Evolutionary conservation across 2,329 filamentous ascomycete species (phyloP), one percentile per base, ranked within the genome.

Genomic region (Botryosphaeria dothidea): DNA sequence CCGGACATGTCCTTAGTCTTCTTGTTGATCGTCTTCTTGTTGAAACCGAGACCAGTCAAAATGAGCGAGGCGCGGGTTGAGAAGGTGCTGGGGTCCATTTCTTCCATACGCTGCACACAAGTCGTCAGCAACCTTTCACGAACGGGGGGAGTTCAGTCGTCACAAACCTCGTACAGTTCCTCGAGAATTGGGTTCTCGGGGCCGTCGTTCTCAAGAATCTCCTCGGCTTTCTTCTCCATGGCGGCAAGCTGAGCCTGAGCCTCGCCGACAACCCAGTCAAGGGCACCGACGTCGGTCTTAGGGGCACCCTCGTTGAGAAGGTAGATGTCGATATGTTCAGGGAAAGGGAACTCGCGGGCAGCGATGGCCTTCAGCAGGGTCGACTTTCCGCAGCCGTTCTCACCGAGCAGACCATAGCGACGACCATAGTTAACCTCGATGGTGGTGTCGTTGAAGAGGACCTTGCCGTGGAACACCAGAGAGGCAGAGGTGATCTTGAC

Each of bases 1-100:
- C 95, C 95, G 70, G 95, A 99, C 96, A 99, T 99, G 80, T 99
- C 96, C 88, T 98, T 99, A 74, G 96, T 99, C 89, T 96, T 97
- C 88, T 99, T 99, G 81, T 96, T 85, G 77, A 99, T 98, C 65
- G 96, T 99, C 72, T 82, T 83, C 86, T 98, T 98, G 89, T 99
- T 97, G 88, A 99, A 99, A 71, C 95, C 95, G 66, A 99, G 91
- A 93, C 95, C 95, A 64, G 95, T 99, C 72, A 99, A 82, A 78
- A 99, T 99, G 70, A 97, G 89, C 64, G 94, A 97, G 67, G 95
- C 95, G 77, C 95, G 92, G 67, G 94, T 97, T 76, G 92, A 85
- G 82, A 99, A 99, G 61, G 96, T 99, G 41, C 93, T 96, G 54
- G 95, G 95, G 75, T 99, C 96, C 94, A 99, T 97, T 81, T 89